A percentile compares a stretch with the other conserved stretches of the same genome.
Conservation (phyloP, 2,329 filamentous ascomycete genomes). For the Colletotrichum ledebouriae region DNA sequence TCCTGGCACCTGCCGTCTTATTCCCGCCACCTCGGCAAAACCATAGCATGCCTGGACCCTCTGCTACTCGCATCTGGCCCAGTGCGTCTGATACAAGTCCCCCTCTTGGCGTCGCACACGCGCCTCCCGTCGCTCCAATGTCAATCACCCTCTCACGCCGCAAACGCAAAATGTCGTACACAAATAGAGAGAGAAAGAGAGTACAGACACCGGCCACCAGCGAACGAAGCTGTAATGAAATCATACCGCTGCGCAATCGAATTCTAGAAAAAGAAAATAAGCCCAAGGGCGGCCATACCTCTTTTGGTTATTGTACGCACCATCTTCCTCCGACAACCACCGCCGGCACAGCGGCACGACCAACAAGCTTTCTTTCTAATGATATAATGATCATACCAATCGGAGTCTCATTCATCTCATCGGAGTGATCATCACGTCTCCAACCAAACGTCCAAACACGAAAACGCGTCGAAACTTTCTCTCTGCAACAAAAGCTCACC, state of each 20-base stretch:
- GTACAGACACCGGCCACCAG: neutral
- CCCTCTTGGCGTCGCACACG: conserved; percentile 30
- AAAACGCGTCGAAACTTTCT: conserved; percentile 6
- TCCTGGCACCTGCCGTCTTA: conserved; percentile 20
- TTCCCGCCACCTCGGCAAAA: conserved; percentile 15
- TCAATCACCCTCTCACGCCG: too few species aligned
- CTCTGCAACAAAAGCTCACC: neutral
- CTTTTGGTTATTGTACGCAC: conserved; percentile 17
- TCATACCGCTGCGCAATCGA: neutral
- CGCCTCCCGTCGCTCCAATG: too few species aligned
- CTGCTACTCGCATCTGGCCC: conserved; percentile 10
- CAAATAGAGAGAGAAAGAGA: neutral
- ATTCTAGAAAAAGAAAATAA: conserved; percentile 14
- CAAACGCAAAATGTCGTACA: conserved; percentile 9
- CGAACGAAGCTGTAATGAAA: neutral
- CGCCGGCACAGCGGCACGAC: conserved; percentile 7
- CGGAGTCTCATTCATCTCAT: conserved; percentile 10
- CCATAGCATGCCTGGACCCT: neutral
- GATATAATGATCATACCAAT: neutral
- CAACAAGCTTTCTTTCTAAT: neutral
- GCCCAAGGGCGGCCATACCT: conserved; percentile 2
- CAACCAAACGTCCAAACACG: too few species aligned
- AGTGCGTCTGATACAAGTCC: conserved; percentile 18
- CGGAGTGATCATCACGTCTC: conserved; percentile 1
- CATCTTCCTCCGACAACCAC: neutral